Base-by-base conservation (phyloP, 2,329 filamentous ascomycete genomes). In the Fusarium illudens region DNA sequence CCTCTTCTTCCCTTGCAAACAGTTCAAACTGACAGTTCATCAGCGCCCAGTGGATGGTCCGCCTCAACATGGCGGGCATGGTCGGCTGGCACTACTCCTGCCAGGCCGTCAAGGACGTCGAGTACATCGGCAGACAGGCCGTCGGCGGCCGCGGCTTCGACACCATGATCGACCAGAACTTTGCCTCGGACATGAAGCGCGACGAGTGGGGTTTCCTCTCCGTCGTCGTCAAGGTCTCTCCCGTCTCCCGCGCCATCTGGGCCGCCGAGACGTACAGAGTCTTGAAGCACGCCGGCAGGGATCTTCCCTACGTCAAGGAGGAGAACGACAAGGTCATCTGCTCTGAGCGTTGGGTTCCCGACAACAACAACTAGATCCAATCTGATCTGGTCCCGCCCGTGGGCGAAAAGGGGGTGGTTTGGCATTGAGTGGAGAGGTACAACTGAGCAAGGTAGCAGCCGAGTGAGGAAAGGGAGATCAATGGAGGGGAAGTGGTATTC, bases 1-100 rank as follows among this genome's bases (percentile, higher is more conserved):
- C 2, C 4, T 6, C 9, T 4, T 7, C 36, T 3, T 10, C 2
- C 1, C 0, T 15, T 4, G 0, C 6, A 0, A 7, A 5, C 13
- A 8, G 1, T 6, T 3, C 1, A 5, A 2, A 2, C 57, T 68
- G 7, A 68, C 4, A n/a, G 6, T 6, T 4, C 3, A 4, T 1
- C 6, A 68, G 65, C 3, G 55, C 58, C 1, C 65, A 68, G 53
- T 68, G 65, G 65, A 68, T 68, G 61, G 6, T 68, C 2, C 61
- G 65, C 7, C 46, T 68, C 22, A 36, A 39, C 39, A 32, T 22
- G 3, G 27, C 36, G 15, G 13, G 20, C 3, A 25, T 54, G 1
- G 61, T 66, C 1, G 22, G 29, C 4, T 68, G 65, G 65, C n/a
- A 13, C 10, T 53, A 44, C 13, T 15, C 27, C 33, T 4, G 17